Evolutionary conservation across 2,329 filamentous ascomycete genomes (phyloP), one percentile per base, ranked within the genome.

Genomic region (Fusarium pseudocircinatum): DNA sequence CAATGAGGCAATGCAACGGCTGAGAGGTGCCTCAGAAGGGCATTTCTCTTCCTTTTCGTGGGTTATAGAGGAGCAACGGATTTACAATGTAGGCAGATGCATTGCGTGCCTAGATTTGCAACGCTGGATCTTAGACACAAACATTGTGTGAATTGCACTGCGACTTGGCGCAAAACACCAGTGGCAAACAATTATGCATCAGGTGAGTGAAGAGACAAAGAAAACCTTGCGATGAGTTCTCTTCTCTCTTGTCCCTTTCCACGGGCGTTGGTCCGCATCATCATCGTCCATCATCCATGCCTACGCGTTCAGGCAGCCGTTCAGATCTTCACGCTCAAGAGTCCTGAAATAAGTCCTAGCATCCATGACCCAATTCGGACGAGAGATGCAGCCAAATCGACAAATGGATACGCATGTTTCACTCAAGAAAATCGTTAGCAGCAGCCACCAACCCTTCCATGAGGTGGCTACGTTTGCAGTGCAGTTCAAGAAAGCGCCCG

Each of bases 1-100:
- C 58, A 62, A 32, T 26, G 58, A 63, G 62, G 62, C 62, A 46
- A 53, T 65, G 62, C 42, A 36, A 20, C 24, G 32, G 42, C 58
- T 42, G 24, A 24, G 43, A 46, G 54, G 42, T 60, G 36, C 24
- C 43, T 22, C 36, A 26, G 15, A 18, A 37, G 34, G 37, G 24
- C 6, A n/a, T 30, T 53, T 36, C 32, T 32, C 28, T 44, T 40
- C 30, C 8, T 34, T 40, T 37, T 47, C 60, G 7, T 16, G 43
- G 24, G 26, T 7, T 34, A 18, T 52, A 34, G 62, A 52, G 26
- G 10, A 50, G 22, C 22, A 36, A 36, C 6, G 26, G 28, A 57
- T 24, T 43, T 32, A 28, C 37, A 57, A 43, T 43, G 10, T 30
- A 46, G 20, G 40, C 32, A 26, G 13, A 20, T 36, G 30, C 26